Percentiles rank a stretch among this genome's conserved stretches.
phyloP scores from a whole-genome alignment of 108 stramenopile species.

The Fragilariopsis cylindrus region DNA sequence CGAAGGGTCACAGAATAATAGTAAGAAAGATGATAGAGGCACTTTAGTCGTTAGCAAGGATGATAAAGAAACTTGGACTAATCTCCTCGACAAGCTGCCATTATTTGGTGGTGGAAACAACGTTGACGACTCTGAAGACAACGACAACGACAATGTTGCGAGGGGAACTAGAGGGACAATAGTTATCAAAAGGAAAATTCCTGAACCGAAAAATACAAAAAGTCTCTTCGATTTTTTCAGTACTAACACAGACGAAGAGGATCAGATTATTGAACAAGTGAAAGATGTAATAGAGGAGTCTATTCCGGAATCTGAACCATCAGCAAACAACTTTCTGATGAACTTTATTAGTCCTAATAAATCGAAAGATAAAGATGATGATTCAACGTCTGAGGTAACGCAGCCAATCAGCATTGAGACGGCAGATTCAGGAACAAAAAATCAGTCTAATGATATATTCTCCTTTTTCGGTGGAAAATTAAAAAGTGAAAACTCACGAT shows the following conservation, averaged over 20 bases:
- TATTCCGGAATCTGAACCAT: no score
- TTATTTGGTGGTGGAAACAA: neutral
- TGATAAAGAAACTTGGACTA: neutral
- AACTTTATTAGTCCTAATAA: neutral
- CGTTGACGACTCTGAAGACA: neutral
- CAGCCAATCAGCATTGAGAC: no score
- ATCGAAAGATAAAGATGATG: no score
- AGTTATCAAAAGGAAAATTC: constrained; percentile 15
- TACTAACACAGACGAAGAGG: neutral
- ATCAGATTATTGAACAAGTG: neutral
- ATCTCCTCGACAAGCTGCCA: neutral
- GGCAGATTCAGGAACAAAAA: no score
- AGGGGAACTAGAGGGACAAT: constrained; percentile 8
- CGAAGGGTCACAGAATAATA: neutral
- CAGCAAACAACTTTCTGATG: neutral
- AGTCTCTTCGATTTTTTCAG: neutral
- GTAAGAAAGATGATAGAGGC: neutral
- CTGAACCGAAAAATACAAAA: neutral
- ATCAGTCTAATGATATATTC: neutral
- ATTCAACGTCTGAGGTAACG: no score
- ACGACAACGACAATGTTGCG: neutral
- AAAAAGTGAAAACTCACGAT: neutral
- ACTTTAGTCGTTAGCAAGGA: neutral
- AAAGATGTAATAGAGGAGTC: neutral
- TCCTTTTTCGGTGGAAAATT: constrained; percentile 10